Conservation (phyloP, 148 eudicot species). For the Chenopodium suecicum region DNA sequence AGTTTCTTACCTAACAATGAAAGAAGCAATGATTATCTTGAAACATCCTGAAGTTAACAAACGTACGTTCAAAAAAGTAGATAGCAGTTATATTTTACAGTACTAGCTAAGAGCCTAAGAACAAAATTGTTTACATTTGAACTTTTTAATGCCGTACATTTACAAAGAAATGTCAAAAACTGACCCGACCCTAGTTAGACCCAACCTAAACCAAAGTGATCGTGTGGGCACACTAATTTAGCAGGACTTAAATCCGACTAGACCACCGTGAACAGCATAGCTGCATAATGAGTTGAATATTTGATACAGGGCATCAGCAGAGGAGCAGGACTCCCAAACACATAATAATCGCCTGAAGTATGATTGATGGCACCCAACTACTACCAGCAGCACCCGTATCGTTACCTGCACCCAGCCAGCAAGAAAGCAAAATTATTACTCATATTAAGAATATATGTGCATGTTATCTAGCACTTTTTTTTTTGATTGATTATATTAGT, state of each 20-base stretch:
- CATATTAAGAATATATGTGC: background rate
- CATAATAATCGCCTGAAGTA: conserved; percentile 17
- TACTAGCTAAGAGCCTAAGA: background rate
- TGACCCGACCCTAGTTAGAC: no score
- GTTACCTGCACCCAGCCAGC: conserved; percentile 36
- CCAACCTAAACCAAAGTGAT: no score
- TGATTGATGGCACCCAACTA: conserved; percentile 16
- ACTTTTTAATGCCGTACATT: no score
- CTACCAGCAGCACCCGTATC: conserved; percentile 24
- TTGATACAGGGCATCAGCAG: background rate
- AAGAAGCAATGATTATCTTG: no score
- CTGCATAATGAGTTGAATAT: background rate
- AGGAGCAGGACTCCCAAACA: conserved; percentile 19
- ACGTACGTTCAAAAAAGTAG: no score
- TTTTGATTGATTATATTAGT: background rate
- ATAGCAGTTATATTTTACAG: no score
- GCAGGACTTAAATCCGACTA: no score
- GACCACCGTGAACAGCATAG: background rate
- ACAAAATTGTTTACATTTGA: background rate
- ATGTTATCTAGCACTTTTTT: background rate
- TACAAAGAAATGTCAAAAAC: no score
- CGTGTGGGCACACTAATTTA: no score
- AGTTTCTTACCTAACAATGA: no score
- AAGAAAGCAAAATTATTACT: conserved; percentile 2
- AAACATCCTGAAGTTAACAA: no score